phyloP scores from a whole-genome alignment of 2,329 filamentous ascomycete species.

The Fusarium udum region DNA sequence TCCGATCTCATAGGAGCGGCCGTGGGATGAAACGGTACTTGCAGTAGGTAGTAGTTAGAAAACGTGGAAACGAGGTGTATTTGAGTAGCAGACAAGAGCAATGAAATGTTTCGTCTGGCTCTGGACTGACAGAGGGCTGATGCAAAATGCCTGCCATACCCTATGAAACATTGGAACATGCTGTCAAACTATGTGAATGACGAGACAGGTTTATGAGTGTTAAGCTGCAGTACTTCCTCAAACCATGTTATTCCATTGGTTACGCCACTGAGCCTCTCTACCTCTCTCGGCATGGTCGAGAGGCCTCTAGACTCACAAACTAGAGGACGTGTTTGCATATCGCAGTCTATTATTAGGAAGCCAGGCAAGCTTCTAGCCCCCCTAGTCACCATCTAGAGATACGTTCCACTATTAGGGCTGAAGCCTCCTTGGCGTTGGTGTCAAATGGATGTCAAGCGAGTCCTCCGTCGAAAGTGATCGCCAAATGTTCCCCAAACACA shows the following conservation, averaged over 20 bases:
- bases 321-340: neutral
- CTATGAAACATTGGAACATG: accelerated
- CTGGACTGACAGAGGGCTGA: accelerated
- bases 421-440: neutral
- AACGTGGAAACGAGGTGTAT: accelerated
- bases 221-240: accelerated
- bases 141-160: accelerated
- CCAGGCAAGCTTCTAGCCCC: neutral
- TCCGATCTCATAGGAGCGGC: neutral
- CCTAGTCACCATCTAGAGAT: neutral
- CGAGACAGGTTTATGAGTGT: accelerated
- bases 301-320: neutral
- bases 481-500: neutral
- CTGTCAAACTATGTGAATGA: accelerated
- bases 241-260: neutral
- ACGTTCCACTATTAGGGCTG: neutral
- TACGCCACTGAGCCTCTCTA: neutral
- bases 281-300: neutral
- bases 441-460: too few relatives aligned
- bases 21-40: neutral
- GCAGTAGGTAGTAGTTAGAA: accelerated
- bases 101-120: accelerated
- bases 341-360: neutral
- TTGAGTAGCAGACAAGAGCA: neutral
- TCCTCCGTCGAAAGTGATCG: accelerated